Base-by-base conservation (phyloP, 2,329 filamentous ascomycete genomes). In the Epichloe scottii region DNA sequence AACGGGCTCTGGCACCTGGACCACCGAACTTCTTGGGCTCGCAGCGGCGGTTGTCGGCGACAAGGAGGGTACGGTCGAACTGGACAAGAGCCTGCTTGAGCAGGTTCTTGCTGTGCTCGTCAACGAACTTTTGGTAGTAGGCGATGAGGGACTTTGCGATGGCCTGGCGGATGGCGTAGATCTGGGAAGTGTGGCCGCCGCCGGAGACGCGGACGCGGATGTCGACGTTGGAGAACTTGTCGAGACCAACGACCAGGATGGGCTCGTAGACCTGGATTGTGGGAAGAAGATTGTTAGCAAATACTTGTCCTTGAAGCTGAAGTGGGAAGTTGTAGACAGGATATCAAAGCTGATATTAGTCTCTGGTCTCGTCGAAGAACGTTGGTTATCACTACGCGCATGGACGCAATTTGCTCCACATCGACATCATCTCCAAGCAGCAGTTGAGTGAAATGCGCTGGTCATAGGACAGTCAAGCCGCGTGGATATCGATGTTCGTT, bases 101-200 rank as follows among this genome's bases (percentile, higher is more conserved):
- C 77, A 89, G 81, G 84, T 97, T 96, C 87, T 98, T 98, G 79
- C 87, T 89, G 87, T 97, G 90, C 87, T 98, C 93, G 71, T 98
- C 93, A 76, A 97, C 89, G 79, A 85, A 98, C 83, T 98, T 96
- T 80, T 96, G 91, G 87, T 96, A 97, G 86, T 96, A 96, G 75
- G 89, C 68, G 63, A 71, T 68, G 54, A 71, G 62, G 55, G 67
- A 65, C 84, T 97, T 98, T 79, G 90, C 84, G 71, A 98, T 97
- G 67, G 93, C 91, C 80, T 98, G 93, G 67, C 93, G 89, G 81
- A 97, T 89, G 72, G 93, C 93, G 77, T 97, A 96, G 76, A 95
- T 82, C 76, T 96, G 90, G 56, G 88, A 95, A 61, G 87, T 90
- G 82, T 97, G 91, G 78, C 91, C 93, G 87, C 93, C 93, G 72